Percentiles rank a stretch among this genome's conserved stretches.
phyloP scores from a whole-genome alignment of 139 green algal species.

The Protoeuglena noctilucae region DNA sequence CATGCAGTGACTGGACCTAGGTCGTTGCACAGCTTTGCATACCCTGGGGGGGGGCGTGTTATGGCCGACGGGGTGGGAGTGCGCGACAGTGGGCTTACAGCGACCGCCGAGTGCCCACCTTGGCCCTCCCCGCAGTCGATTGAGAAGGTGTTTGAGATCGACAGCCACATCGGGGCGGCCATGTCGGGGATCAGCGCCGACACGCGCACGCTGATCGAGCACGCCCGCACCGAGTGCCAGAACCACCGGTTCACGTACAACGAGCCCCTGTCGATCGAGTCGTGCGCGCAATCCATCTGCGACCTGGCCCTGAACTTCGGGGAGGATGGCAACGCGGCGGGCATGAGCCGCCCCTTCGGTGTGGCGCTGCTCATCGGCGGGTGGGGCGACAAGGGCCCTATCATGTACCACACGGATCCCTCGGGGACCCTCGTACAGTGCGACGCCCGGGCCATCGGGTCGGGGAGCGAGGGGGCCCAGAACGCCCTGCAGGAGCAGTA shows the following conservation, averaged over 20 bases:
- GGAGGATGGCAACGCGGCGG: constrained; percentile 78
- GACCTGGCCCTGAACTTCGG: constrained; percentile 91
- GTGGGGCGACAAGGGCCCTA: constrained; percentile 60
- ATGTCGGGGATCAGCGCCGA: constrained; percentile 95
- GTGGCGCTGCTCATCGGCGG: constrained; percentile 91
- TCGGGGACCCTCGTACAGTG: constrained; percentile 83
- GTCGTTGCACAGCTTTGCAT: too few species aligned
- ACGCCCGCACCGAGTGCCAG: constrained; percentile 61
- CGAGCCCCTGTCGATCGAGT: constrained; percentile 90
- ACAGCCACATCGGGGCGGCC: constrained; percentile 84
- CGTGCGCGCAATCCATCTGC: constrained; percentile 77
- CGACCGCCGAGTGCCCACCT: too few species aligned
- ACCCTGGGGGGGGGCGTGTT: too few species aligned
- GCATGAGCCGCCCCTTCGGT: constrained; percentile 91
- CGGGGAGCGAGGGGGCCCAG: constrained; percentile 81
- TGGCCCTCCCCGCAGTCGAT: too few species aligned
- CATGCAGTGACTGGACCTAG: too few species aligned
- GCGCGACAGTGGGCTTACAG: too few species aligned
- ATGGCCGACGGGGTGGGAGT: too few species aligned
- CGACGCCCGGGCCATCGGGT: constrained; percentile 87
- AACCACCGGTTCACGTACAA: constrained; percentile 91
- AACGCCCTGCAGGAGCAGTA: constrained; percentile 48
- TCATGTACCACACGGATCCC: constrained; percentile 90
- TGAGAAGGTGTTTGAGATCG: constrained; percentile 93
- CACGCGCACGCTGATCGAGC: constrained; percentile 91